Evolutionary conservation across 495 filamentous ascomycete species (phyloP), one percentile per base, ranked within the genome.

Genomic region (Lindgomyces ingoldianus): DNA sequence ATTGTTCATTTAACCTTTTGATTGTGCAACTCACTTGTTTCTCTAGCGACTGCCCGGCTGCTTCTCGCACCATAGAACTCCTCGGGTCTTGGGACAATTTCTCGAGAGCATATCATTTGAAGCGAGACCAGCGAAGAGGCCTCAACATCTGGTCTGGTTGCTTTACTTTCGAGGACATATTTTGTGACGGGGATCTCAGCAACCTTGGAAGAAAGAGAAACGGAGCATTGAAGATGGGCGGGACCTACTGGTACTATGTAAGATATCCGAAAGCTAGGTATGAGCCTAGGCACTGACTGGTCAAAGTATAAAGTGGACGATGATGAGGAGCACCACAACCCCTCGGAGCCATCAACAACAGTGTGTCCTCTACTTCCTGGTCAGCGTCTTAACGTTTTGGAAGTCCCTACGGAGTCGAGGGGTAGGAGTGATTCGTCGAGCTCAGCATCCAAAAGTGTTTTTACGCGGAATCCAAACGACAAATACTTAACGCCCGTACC

Each of bases 1-100:
- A n/a, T 39, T 8, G 14, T 25, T 48, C 36, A 30, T 36, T 16
- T 51, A 71, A n/a, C 30, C 18, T 16, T 51, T 26, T 14, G 12
- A 2, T 24, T 1, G n/a, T 26, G 16, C 47, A 4, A 45, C 39
- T 47, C 26, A 19, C 39, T 11, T 21, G 26, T 25, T 12, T 19
- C 36, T 25, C 18, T 33, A 91, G 87, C 64, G 81, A 85, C 76
- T 87, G 88, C 45, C 81, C 84, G 22, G 81, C 85, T 55, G 84
- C 85, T 45, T 81, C 87, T 52, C 80, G 82, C 47, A 87, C 87
- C 11, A 90, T 96, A 56, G 86, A 91, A 65, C 81, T 96, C 19
- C 79, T 94, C 57, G 92, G 92, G 60, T 96, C 92, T 58, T 96
- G 91, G 92, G 91, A 96, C 75, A 96, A 95, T 74, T 96, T 96